Percentiles rank a stretch among this genome's conserved stretches.
Conservation (phyloP, 371 early-diverging fungal genomes). For the Mucor lusitanicus region DNA sequence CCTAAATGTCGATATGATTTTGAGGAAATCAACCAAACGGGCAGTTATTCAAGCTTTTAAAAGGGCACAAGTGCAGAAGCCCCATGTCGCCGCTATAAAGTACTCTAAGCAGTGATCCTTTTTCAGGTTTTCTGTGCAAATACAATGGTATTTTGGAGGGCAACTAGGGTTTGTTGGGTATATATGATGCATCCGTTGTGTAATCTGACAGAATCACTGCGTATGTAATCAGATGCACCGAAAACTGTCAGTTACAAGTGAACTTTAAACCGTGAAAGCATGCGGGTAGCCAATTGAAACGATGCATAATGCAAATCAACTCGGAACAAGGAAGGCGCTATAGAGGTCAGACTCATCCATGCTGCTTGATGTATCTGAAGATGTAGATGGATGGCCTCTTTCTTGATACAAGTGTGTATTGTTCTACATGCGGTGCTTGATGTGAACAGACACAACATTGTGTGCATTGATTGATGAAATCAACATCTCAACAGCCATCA, state of each 20-base stretch:
- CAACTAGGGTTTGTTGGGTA: neutral
- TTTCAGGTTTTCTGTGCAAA: neutral
- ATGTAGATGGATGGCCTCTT: too few relatives aligned
- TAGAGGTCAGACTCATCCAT: neutral
- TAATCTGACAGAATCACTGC: neutral
- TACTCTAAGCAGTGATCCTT: neutral
- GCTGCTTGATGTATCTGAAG: too few relatives aligned
- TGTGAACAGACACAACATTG: too few relatives aligned
- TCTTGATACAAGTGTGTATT: too few relatives aligned
- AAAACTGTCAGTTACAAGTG: neutral
- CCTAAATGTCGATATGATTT: neutral
- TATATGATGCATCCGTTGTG: neutral
- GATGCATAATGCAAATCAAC: neutral
- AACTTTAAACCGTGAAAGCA: neutral
- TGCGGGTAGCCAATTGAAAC: neutral
- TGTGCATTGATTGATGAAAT: too few relatives aligned
- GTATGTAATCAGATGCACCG: neutral
- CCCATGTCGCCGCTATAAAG: neutral
- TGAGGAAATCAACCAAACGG: neutral
- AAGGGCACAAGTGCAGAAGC: neutral
- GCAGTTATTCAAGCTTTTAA: neutral
- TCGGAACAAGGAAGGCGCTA: neutral
- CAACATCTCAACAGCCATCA: too few relatives aligned
- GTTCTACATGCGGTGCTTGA: neutral
- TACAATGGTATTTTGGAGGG: neutral